Conservation (phyloP, 129 eudicot genomes). For the Kitagawia praeruptora region DNA sequence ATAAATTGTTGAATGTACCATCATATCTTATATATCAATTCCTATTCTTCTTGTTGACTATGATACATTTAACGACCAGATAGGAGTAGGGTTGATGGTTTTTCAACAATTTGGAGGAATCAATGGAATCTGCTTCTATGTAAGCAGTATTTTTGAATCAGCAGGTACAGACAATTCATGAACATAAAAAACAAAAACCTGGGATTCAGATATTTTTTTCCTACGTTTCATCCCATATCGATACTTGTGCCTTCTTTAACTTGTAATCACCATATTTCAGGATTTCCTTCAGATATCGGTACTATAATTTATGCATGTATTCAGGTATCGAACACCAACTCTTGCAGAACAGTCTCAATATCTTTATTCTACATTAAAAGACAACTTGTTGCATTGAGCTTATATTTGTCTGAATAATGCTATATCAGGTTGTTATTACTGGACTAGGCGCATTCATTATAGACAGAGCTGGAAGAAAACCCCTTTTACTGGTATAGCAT, state of each 20-base stretch:
- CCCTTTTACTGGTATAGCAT: conserved; percentile 50
- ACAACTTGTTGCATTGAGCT: conserved; percentile 4
- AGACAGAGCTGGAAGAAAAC: conserved; percentile 65
- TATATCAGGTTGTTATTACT: conserved; percentile 44
- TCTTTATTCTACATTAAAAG: background rate
- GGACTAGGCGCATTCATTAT: conserved; percentile 39
- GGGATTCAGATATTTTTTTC: background rate
- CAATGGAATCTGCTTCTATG: conserved; percentile 55
- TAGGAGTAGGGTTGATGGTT: conserved; percentile 64
- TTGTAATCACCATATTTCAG: conserved; percentile 12
- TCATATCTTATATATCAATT: background rate
- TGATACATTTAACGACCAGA: conserved; percentile 23
- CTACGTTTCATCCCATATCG: background rate
- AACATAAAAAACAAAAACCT: background rate
- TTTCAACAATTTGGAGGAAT: conserved; percentile 69
- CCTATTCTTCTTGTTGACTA: conserved; percentile 8
- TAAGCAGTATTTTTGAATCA: conserved; percentile 46
- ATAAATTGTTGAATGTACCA: background rate
- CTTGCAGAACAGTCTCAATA: background rate
- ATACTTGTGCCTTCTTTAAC: conserved; percentile 5
- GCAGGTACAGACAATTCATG: conserved; percentile 34
- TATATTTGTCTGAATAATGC: background rate
- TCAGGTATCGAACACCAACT: conserved; percentile 27
- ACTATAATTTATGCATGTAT: conserved; percentile 51
- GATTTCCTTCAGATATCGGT: conserved; percentile 68